These are phyloP conservation scores for Starmerella kuoi DNA, from an alignment of 805 yeast species.

Conservation along the genomic window DNA sequence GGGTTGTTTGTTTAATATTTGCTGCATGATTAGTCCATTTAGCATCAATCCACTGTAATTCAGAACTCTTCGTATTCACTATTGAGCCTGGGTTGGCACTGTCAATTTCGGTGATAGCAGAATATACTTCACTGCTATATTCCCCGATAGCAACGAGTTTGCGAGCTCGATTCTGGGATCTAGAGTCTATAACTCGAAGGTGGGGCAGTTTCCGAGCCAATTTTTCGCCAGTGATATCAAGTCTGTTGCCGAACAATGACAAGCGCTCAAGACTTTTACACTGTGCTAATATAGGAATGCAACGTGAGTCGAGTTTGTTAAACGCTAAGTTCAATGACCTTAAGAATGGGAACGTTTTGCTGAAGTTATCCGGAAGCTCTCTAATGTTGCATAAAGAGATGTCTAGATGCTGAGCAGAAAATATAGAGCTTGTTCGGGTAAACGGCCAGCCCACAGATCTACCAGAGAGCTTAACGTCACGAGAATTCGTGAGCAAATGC, in stretches of 20 bases:
- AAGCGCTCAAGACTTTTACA: constrained; percentile 20
- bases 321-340: constrained; percentile 19
- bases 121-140: constrained; percentile 12
- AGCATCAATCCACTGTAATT: constrained; percentile 18
- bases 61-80: not conserved
- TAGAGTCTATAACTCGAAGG: constrained; percentile 19
- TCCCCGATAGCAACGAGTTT: constrained; percentile 1
- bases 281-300: constrained; percentile 5
- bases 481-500: constrained; percentile 5
- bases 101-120: constrained; percentile 5
- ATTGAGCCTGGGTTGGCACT: not conserved
- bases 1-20: constrained; percentile 5
- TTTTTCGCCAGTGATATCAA: constrained; percentile 5
- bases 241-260: constrained; percentile 19
- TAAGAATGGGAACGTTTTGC: constrained; percentile 19
- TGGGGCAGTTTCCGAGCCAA: constrained; percentile 9
- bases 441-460: constrained; percentile 9
- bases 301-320: constrained; percentile 17
- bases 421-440: constrained; percentile 1
- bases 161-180: constrained; percentile 9
- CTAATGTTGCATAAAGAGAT: constrained; percentile 12
- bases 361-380: constrained; percentile 18
- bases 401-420: constrained; percentile 22
- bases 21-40: constrained; percentile 11
- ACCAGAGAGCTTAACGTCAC: constrained; percentile 18